phyloP scores from a whole-genome alignment of 1,284 basidiomycete genomes.

The Ustilago trichophora region DNA sequence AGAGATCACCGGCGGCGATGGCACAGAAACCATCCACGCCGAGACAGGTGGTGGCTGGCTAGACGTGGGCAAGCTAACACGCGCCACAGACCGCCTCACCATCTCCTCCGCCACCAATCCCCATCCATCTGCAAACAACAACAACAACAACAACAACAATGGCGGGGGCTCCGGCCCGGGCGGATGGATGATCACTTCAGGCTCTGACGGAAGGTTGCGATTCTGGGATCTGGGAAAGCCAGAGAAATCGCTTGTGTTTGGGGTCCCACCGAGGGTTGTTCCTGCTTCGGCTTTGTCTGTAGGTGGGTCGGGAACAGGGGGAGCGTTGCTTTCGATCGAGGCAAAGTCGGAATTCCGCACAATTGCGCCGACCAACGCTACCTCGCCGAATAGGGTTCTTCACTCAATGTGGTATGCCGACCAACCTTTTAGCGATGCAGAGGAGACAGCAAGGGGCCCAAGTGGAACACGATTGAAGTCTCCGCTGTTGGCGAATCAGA shows the following conservation, averaged over 20 bases:
- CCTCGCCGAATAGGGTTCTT: too few species aligned
- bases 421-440: too few species aligned
- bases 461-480: constrained; percentile 12
- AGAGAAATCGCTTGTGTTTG: constrained; percentile 70
- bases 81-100: constrained; percentile 6
- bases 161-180: constrained; percentile 50
- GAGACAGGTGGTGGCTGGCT: constrained; percentile 51
- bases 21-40: constrained; percentile 18
- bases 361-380: not conserved
- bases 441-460: too few species aligned
- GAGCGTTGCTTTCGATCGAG: constrained; percentile 12
- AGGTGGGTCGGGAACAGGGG: not conserved
- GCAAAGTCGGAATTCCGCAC: constrained; percentile 23
- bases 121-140: too few species aligned
- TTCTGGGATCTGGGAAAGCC: constrained; percentile 79
- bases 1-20: too few species aligned
- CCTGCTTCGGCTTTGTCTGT: not conserved
- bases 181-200: constrained; percentile 82
- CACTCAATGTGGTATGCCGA: constrained; percentile 9
- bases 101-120: not conserved
- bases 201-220: constrained; percentile 80
- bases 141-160: too few species aligned
- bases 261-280: constrained; percentile 11
- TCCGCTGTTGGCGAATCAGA: constrained; percentile 51
- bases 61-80: constrained; percentile 50